Evolutionary conservation across 2,329 filamentous ascomycete species (phyloP).

Genomic region (Beauveria varroae): DNA sequence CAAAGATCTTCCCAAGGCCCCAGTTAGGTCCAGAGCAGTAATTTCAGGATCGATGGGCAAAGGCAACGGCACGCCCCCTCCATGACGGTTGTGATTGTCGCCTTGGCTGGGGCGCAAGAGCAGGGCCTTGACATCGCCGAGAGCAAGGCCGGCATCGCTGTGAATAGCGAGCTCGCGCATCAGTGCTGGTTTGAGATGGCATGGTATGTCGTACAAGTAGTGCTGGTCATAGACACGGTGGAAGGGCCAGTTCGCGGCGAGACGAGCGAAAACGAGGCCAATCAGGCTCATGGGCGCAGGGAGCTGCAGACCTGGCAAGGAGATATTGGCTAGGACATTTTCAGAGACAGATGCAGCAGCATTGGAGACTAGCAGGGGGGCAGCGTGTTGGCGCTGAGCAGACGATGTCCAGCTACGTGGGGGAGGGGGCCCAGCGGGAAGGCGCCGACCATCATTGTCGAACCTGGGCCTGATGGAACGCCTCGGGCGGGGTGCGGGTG

Average conservation of each 20-base stretch:
- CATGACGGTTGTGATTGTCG: slow-evolving; percentile 14
- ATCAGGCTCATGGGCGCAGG: slow-evolving; percentile 42
- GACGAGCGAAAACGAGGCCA: slow-evolving; percentile 40
- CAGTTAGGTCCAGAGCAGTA: slow-evolving; percentile 46
- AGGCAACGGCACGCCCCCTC: not conserved
- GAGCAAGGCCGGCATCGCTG: slow-evolving; percentile 38
- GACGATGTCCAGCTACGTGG: slow-evolving; percentile 46
- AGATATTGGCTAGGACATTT: slow-evolving; percentile 17
- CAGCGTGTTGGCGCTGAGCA: slow-evolving; percentile 16
- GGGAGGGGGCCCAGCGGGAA: slow-evolving; percentile 51
- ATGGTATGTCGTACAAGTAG: slow-evolving; percentile 48
- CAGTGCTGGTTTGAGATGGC: slow-evolving; percentile 43
- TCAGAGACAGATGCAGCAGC: not conserved
- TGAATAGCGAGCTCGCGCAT: slow-evolving; percentile 42
- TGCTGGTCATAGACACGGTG: slow-evolving; percentile 49
- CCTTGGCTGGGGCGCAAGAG: slow-evolving; percentile 28
- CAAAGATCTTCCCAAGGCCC: slow-evolving; percentile 43
- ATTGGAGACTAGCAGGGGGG: not conserved
- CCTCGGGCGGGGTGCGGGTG: slow-evolving; percentile 43
- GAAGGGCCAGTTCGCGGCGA: slow-evolving; percentile 48
- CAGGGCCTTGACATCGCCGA: slow-evolving; percentile 42
- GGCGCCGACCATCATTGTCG: slow-evolving; percentile 40
- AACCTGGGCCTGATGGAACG: slow-evolving; percentile 33
- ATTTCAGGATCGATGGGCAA: slow-evolving; percentile 21
- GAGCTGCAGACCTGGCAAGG: slow-evolving; percentile 37